phyloP scores from a whole-genome alignment of 139 green algal species.

The Chlamydomonas sp. region DNA sequence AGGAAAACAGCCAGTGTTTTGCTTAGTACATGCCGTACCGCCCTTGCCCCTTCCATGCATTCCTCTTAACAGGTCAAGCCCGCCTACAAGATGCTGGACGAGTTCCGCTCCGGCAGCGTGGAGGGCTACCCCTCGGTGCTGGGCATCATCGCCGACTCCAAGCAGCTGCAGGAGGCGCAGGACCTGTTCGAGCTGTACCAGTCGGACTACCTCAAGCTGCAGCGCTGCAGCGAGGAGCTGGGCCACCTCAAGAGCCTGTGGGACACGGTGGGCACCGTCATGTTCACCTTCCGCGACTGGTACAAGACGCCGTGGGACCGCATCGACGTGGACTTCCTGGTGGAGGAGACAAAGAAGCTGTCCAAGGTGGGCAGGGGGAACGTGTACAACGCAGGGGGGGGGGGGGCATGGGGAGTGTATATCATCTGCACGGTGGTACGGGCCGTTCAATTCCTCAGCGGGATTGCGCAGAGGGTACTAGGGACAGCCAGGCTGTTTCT shows the following conservation, averaged over 20 bases:
- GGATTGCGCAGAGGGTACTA: no score
- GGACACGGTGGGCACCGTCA: slow-evolving; percentile 82
- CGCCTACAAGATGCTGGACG: slow-evolving; percentile 70
- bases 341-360: slow-evolving; percentile 90
- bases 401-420: no score
- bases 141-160: slow-evolving; percentile 75
- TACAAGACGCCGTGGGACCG: slow-evolving; percentile 87
- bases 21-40: no score
- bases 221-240: slow-evolving; percentile 89
- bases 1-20: no score
- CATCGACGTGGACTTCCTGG: slow-evolving; percentile 87
- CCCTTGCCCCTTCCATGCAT: not conserved
- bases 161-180: slow-evolving; percentile 85
- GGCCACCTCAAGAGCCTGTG: slow-evolving; percentile 85
- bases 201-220: slow-evolving; percentile 83
- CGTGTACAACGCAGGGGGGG: slow-evolving; percentile 33
- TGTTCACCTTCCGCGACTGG: slow-evolving; percentile 89
- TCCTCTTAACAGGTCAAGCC: slow-evolving; percentile 43
- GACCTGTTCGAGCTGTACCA: slow-evolving; percentile 90
- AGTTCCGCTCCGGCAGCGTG: slow-evolving; percentile 78
- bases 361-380: slow-evolving; percentile 48
- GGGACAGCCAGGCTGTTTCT: no score
- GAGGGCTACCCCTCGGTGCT: slow-evolving; percentile 72
- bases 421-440: no score
- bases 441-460: no score